A percentile compares a stretch with the other conserved stretches of the same genome.
phyloP scores from a whole-genome alignment of 208 protist genomes.

The Herpetomonas tarakana region DNA sequence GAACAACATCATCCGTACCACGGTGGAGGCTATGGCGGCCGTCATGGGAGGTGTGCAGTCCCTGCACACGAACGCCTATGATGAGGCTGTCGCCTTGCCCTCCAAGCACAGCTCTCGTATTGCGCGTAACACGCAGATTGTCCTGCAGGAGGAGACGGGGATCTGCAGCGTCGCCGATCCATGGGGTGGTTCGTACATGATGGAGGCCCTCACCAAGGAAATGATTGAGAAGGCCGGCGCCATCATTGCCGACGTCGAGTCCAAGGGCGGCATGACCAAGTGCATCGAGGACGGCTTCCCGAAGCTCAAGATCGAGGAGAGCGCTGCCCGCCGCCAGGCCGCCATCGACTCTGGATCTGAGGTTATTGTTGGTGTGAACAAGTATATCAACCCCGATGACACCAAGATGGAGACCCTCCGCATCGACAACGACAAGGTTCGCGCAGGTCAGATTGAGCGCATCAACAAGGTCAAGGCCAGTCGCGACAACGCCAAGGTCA shows the following conservation, averaged over 20 bases:
- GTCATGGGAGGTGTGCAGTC: constrained; percentile 92
- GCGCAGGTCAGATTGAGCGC: constrained; percentile 59
- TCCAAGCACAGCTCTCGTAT: constrained; percentile 90
- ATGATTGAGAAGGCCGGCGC: constrained; percentile 62
- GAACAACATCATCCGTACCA: constrained; percentile 97
- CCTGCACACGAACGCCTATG: constrained; percentile 95
- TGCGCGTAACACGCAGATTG: constrained; percentile 96
- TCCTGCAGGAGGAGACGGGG: constrained; percentile 92
- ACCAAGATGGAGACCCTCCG: constrained; percentile 67
- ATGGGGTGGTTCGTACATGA: constrained; percentile 93
- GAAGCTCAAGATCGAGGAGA: constrained; percentile 95
- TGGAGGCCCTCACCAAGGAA: constrained; percentile 94
- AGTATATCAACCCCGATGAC: constrained; percentile 71
- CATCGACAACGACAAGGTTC: constrained; percentile 93
- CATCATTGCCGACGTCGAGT: constrained; percentile 92
- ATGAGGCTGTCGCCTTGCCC: constrained; percentile 95
- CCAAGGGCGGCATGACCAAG: constrained; percentile 82
- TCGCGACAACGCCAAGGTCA: constrained; percentile 48
- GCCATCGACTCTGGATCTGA: constrained; percentile 86
- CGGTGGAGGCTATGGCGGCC: constrained; percentile 96
- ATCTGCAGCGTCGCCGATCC: constrained; percentile 85
- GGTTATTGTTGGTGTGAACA: constrained; percentile 97
- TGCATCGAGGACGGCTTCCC: constrained; percentile 90
- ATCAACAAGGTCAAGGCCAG: constrained; percentile 52
- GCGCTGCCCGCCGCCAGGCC: constrained; percentile 89